phyloP scores from a whole-genome alignment of 352 stramenopile species.

The Phytophthora podocarpi region DNA sequence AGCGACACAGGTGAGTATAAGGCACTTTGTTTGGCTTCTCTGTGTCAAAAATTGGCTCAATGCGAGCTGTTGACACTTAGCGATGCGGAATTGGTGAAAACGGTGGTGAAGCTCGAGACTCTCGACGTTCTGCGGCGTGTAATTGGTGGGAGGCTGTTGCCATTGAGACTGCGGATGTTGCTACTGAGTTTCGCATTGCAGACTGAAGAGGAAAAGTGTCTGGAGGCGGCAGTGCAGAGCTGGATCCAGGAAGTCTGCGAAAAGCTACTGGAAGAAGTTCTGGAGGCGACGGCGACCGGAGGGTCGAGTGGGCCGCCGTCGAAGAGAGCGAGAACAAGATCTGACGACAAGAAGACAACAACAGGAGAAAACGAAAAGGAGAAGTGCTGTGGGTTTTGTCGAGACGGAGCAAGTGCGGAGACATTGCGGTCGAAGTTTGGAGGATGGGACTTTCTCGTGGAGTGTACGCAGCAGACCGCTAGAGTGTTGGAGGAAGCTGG shows the following conservation, averaged over 20 bases:
- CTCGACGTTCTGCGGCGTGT: constrained; percentile 29
- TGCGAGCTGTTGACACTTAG: constrained; percentile 38
- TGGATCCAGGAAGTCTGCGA: constrained; percentile 45
- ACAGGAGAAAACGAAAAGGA: neutral
- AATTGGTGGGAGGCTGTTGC: constrained; percentile 22
- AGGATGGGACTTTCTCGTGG: constrained; percentile 32
- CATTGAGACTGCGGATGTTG: constrained; percentile 35
- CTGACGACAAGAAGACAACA: neutral
- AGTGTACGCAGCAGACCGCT: constrained; percentile 26
- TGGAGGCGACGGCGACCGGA: constrained; percentile 34
- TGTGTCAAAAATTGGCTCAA: constrained; percentile 47
- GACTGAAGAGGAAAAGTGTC: constrained; percentile 9
- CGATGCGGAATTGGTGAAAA: constrained; percentile 25
- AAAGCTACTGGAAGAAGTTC: constrained; percentile 46
- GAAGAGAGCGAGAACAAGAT: constrained; percentile 21
- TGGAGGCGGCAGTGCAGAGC: constrained; percentile 14
- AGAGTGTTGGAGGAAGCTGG: constrained; percentile 23
- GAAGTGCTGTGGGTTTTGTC: constrained; percentile 33
- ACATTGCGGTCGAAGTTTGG: constrained; percentile 12
- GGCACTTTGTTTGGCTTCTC: constrained; percentile 31
- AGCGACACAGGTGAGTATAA: constrained; percentile 23
- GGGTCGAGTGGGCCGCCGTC: neutral
- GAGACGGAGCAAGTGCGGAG: constrained; percentile 21
- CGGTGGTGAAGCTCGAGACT: constrained; percentile 18
- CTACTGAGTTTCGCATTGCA: constrained; percentile 40